Percentiles rank a stretch among this genome's conserved stretches.
phyloP scores from a whole-genome alignment of 805 yeast species.

The Wickerhamiella hasegawae region DNA sequence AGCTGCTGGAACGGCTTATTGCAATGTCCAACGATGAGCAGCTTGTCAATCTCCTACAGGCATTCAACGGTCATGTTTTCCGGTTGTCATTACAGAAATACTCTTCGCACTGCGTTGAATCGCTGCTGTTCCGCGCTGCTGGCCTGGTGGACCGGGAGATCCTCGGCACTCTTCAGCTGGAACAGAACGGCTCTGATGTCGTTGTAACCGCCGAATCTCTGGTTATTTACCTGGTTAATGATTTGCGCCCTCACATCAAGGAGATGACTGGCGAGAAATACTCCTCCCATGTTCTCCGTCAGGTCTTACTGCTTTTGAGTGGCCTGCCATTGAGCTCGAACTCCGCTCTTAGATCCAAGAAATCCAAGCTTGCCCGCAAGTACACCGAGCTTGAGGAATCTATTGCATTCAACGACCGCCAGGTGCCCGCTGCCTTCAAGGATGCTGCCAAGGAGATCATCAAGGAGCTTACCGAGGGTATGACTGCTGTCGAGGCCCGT shows the following conservation, averaged over 20 bases:
- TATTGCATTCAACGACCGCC: conserved; percentile 30
- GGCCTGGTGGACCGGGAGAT: conserved; percentile 61
- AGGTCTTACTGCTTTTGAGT: conserved; percentile 51
- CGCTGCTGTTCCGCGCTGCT: conserved; percentile 61
- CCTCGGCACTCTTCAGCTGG: conserved; percentile 18
- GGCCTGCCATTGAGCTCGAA: conserved; percentile 65
- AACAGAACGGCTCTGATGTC: conserved; percentile 15
- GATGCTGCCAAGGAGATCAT: conserved; percentile 25
- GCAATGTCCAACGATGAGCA: conserved; percentile 48
- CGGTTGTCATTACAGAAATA: conserved; percentile 73
- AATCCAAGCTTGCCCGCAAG: conserved; percentile 73
- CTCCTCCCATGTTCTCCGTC: conserved; percentile 75
- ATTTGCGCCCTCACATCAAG: conserved; percentile 41
- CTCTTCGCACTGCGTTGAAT: conserved; percentile 86
- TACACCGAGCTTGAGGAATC: conserved; percentile 30
- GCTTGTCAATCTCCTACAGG: conserved; percentile 44
- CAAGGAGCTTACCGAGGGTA: conserved; percentile 15
- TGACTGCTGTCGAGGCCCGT: conserved; percentile 37
- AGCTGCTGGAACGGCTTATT: conserved; percentile 76
- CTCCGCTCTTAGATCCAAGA: conserved; percentile 60
- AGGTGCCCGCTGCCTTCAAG: conserved; percentile 49
- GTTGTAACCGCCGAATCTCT: conserved; percentile 46
- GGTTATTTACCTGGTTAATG: conserved; percentile 48
- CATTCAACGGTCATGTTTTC: conserved; percentile 60
- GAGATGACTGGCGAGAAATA: conserved; percentile 59